phyloP scores from a whole-genome alignment of 2,329 filamentous ascomycete genomes.

The Pyrenophora teres region DNA sequence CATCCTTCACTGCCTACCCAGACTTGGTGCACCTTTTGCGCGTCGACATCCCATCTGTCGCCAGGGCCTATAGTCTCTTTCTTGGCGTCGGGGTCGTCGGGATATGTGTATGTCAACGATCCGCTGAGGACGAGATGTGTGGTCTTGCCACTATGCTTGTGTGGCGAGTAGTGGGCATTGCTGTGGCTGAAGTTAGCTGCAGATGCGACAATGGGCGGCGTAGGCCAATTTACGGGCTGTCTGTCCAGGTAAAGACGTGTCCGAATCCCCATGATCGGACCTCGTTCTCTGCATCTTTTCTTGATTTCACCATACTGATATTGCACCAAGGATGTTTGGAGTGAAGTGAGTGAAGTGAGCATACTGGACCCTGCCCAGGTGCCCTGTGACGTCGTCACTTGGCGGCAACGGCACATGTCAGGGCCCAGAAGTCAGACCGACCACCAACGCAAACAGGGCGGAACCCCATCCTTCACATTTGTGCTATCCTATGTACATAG shows the following conservation, averaged over 20 bases:
- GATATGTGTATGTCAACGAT: constrained; percentile 69
- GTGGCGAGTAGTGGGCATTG: constrained; percentile 70
- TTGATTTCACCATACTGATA: constrained; percentile 49
- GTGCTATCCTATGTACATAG: background rate
- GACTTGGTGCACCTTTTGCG: constrained; percentile 68
- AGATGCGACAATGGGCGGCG: background rate
- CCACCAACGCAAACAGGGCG: constrained; percentile 7
- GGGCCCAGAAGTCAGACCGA: background rate
- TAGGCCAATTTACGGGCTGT: constrained; percentile 63
- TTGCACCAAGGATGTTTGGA: background rate
- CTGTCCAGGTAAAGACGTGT: constrained; percentile 73
- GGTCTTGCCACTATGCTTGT: constrained; percentile 66
- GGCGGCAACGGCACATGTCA: constrained; percentile 12
- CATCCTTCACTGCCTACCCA: constrained; percentile 70
- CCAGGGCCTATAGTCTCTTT: constrained; percentile 66
- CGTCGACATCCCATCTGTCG: constrained; percentile 68
- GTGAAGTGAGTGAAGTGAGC: background rate
- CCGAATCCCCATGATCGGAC: constrained; percentile 72
- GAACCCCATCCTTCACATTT: background rate
- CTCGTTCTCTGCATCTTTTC: constrained; percentile 60
- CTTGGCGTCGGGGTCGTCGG: constrained; percentile 59
- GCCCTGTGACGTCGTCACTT: constrained; percentile 22
- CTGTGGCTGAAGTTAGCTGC: constrained; percentile 45
- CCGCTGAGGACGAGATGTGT: constrained; percentile 72
- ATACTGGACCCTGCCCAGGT: constrained; percentile 17